These are phyloP conservation scores for Talaromyces adpressus DNA, from an alignment of 495 filamentous ascomycete genomes.

Conservation along the genomic window DNA sequence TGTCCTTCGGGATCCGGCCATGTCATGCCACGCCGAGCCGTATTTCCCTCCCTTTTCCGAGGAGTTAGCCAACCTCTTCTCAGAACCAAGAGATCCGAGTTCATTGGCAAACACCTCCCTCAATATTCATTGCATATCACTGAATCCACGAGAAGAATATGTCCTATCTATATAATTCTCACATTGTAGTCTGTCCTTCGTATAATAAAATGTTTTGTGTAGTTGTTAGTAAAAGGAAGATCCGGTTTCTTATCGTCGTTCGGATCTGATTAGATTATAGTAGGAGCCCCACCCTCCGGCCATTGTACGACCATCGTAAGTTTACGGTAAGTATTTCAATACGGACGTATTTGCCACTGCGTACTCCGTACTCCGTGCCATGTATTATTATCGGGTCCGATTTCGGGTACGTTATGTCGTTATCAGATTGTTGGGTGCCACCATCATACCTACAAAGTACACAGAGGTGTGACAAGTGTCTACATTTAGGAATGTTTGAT, in stretches of 20 bases:
- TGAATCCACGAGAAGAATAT: too few relatives aligned
- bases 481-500: too few relatives aligned
- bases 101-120: not conserved
- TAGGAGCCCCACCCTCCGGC: not conserved
- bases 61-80: not conserved
- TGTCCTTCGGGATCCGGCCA: not conserved
- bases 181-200: too few relatives aligned
- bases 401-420: not conserved
- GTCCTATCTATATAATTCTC: too few relatives aligned
- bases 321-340: not conserved
- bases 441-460: too few relatives aligned
- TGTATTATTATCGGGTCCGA: not conserved
- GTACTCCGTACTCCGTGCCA: too few relatives aligned
- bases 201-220: not conserved
- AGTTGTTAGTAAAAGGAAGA: too few relatives aligned
- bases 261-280: conserved; percentile 3
- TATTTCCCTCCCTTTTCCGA: not conserved
- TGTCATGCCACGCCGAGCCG: not conserved
- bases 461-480: too few relatives aligned
- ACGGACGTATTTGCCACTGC: not conserved
- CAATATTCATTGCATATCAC: not conserved
- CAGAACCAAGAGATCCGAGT: not conserved
- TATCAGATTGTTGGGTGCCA: too few relatives aligned
- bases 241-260: conserved; percentile 1
- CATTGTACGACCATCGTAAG: not conserved